phyloP scores from a whole-genome alignment of 495 filamentous ascomycete species.

The Staphylotrichum tortipilum region DNA sequence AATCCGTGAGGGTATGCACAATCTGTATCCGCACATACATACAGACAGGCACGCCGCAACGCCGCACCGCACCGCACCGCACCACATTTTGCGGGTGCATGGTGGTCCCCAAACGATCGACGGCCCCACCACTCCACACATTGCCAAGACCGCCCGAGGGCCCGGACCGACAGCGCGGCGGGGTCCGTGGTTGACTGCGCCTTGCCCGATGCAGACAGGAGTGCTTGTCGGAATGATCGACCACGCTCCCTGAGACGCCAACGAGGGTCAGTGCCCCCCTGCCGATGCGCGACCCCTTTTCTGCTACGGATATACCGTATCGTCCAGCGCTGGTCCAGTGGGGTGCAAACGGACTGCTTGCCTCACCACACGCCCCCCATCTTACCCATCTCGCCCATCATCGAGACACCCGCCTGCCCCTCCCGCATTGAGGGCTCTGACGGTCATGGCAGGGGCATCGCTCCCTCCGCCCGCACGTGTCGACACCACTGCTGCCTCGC shows the following conservation, averaged over 20 bases:
- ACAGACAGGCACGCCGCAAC: too few relatives aligned
- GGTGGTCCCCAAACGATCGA: background rate
- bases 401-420: background rate
- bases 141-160: constrained; percentile 11
- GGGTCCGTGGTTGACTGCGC: constrained; percentile 9
- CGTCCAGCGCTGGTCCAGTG: constrained; percentile 2
- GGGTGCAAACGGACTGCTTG: background rate
- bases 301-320: constrained; percentile 3
- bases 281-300: constrained; percentile 2
- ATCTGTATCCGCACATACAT: too few relatives aligned
- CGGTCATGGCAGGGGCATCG: constrained; percentile 8
- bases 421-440: constrained; percentile 20
- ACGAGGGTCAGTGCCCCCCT: constrained; percentile 17
- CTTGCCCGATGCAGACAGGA: constrained; percentile 21
- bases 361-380: too few relatives aligned
- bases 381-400: background rate
- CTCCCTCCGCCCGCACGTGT: background rate
- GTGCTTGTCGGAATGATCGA: constrained; percentile 19
- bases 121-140: constrained; percentile 1
- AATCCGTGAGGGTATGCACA: too few relatives aligned
- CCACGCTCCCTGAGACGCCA: constrained; percentile 10
- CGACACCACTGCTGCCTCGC: constrained; percentile 3
- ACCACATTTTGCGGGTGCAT: too few relatives aligned
- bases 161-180: constrained; percentile 11
- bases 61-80: too few relatives aligned